phyloP scores from a whole-genome alignment of 345 rosid species.

The Eucalyptus victrix region DNA sequence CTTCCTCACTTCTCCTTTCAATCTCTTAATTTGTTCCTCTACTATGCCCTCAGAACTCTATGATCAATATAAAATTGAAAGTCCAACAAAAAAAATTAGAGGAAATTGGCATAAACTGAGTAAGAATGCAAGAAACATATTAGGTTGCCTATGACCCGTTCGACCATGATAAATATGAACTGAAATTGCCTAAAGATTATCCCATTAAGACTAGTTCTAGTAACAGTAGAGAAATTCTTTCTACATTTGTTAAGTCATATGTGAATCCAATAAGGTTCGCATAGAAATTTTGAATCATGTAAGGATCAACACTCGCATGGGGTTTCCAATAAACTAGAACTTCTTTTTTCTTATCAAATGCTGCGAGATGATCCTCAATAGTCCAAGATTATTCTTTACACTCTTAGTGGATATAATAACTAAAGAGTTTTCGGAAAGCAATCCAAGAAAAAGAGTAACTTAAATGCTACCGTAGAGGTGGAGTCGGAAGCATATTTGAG shows the following conservation, averaged over 20 bases:
- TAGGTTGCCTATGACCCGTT: not conserved
- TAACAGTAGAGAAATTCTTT: not conserved
- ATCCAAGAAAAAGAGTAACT: not conserved
- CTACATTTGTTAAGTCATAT: not conserved
- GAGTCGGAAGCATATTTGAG: not conserved
- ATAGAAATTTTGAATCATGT: not conserved
- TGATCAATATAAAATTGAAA: not conserved
- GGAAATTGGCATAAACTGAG: not conserved
- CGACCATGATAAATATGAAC: not conserved
- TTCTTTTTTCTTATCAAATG: not conserved
- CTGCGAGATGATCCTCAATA: not conserved
- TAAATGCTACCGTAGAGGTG: not conserved
- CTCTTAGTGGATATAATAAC: not conserved
- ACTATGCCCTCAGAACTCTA: not conserved
- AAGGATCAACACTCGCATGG: not conserved
- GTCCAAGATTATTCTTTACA: not conserved
- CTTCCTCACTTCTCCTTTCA: constrained; percentile 7
- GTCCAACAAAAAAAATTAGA: not conserved
- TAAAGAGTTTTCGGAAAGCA: not conserved
- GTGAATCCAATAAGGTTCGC: not conserved
- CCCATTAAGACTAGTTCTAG: not conserved
- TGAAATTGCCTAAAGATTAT: not conserved
- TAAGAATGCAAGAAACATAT: not conserved
- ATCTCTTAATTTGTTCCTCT: not conserved
- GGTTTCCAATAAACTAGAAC: not conserved